These are phyloP conservation scores for Cystobasidiaceae sp. DNA, from an alignment of 1,284 basidiomycete species.

Conservation along the genomic window DNA sequence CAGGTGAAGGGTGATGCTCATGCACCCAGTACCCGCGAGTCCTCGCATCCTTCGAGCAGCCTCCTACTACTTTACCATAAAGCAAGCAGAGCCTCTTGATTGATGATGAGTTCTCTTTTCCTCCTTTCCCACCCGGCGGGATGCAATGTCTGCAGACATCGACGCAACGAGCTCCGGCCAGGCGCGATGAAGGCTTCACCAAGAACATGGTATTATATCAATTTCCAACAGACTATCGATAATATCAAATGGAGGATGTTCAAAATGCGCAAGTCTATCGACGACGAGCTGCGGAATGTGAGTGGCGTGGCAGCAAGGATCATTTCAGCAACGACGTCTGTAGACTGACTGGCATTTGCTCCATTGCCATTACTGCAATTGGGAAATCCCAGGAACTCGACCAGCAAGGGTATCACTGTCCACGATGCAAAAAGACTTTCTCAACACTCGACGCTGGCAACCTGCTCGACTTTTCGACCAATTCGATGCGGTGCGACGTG, in stretches of 20 bases:
- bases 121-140: too few species aligned
- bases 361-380: background rate
- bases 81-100: background rate
- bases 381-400: conserved; percentile 70
- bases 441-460: conserved; percentile 79
- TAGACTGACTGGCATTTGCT: conserved; percentile 16
- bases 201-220: conserved; percentile 90
- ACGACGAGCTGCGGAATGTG: conserved; percentile 76
- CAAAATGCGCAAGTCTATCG: conserved; percentile 86
- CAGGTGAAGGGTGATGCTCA: too few species aligned
- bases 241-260: conserved; percentile 96
- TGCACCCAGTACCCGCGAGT: too few species aligned
- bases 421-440: conserved; percentile 78
- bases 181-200: conserved; percentile 71
- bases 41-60: too few species aligned
- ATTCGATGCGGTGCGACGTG: conserved; percentile 55
- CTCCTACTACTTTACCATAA: too few species aligned
- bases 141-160: too few species aligned
- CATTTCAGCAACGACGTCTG: too few species aligned
- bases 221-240: conserved; percentile 91
- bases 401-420: conserved; percentile 92
- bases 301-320: conserved; percentile 35
- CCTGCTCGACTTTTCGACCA: conserved; percentile 56
- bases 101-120: background rate
- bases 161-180: conserved; percentile 72